These are phyloP conservation scores for Pichia sp. DNA, from an alignment of 1,139 yeast species.

Conservation along the genomic window DNA sequence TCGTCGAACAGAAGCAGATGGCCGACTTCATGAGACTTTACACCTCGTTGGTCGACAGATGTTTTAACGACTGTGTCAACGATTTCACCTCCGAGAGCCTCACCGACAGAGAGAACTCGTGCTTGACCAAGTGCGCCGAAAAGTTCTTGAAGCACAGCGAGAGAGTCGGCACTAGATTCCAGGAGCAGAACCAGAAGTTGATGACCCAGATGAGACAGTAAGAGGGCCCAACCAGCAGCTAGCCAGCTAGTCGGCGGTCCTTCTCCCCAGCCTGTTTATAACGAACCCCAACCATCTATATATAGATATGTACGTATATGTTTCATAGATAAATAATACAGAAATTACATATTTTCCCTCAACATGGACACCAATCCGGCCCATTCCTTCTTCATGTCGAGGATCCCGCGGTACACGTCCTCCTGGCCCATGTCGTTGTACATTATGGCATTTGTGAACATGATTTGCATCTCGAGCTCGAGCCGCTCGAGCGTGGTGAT, in stretches of 20 bases:
- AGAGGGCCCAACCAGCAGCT: background rate
- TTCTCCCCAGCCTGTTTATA: slow-evolving; percentile 2
- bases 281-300: background rate
- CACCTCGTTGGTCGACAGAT: slow-evolving; percentile 91
- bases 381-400: slow-evolving; percentile 63
- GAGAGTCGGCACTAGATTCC: slow-evolving; percentile 98
- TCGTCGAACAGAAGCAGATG: slow-evolving; percentile 97
- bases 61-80: slow-evolving; percentile 95
- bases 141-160: slow-evolving; percentile 97
- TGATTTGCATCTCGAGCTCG: slow-evolving; percentile 64
- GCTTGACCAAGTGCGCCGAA: slow-evolving; percentile 91
- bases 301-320: background rate
- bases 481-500: slow-evolving; percentile 48
- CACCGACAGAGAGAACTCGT: slow-evolving; percentile 76
- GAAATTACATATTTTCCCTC: slow-evolving; percentile 27
- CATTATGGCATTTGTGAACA: slow-evolving; percentile 88
- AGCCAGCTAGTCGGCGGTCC: background rate
- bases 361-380: slow-evolving; percentile 48
- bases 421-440: slow-evolving; percentile 59
- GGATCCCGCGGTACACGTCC: slow-evolving; percentile 58
- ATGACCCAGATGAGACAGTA: slow-evolving; percentile 41
- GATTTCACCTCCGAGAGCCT: slow-evolving; percentile 92
- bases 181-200: slow-evolving; percentile 77
- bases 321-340: background rate
- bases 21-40: slow-evolving; percentile 95